phyloP scores from a whole-genome alignment of 306 rosid species.

The Vachellia collinsii region DNA sequence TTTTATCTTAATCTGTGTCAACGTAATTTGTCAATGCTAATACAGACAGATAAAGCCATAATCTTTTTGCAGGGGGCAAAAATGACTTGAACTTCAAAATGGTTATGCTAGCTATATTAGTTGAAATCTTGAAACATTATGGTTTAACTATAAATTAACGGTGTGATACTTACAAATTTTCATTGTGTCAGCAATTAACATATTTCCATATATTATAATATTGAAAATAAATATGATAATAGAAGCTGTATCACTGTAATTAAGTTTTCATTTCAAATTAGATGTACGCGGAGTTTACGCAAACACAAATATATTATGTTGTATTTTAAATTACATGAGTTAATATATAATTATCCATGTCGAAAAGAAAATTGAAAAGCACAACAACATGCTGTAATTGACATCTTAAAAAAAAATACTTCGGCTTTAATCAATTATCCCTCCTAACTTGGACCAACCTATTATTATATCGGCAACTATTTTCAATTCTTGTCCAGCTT shows the following conservation, averaged over 20 bases:
- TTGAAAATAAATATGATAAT: background rate
- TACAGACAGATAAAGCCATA: too few species aligned
- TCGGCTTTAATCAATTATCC: background rate
- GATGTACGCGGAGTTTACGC: background rate
- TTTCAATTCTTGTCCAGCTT: background rate
- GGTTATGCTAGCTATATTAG: too few species aligned
- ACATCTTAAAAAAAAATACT: background rate
- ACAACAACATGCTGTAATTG: background rate
- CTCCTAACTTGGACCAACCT: background rate
- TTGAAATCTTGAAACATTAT: too few species aligned
- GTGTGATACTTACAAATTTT: too few species aligned
- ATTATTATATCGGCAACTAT: background rate
- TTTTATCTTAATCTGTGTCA: too few species aligned
- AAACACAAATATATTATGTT: background rate
- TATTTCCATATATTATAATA: background rate
- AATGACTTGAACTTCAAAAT: too few species aligned
- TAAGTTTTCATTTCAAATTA: background rate
- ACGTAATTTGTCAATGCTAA: too few species aligned
- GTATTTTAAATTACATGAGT: background rate
- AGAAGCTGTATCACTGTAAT: background rate
- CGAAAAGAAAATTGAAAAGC: background rate
- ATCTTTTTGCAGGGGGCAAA: too few species aligned
- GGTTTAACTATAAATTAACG: too few species aligned
- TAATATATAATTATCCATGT: background rate
- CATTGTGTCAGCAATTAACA: background rate